A percentile compares a stretch with the other conserved stretches of the same genome.
phyloP scores from a whole-genome alignment of 345 rosid genomes.

The Populus tremula region DNA sequence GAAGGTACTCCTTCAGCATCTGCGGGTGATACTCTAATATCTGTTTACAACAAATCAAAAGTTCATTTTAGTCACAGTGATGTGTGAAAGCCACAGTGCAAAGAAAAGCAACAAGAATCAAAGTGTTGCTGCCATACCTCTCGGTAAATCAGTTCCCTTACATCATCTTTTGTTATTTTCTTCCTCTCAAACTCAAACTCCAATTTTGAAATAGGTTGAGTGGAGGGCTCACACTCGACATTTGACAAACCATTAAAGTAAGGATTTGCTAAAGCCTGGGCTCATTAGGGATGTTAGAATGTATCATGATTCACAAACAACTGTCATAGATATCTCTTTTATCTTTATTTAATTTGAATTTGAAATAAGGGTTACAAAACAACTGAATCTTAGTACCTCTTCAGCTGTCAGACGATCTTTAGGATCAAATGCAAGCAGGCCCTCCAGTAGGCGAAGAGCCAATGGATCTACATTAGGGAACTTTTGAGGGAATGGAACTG shows the following conservation, averaged over 20 bases:
- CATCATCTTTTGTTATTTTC: slow-evolving; percentile 88
- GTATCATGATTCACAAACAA: not conserved
- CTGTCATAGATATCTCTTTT: not conserved
- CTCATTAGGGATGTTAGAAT: slow-evolving; percentile 19
- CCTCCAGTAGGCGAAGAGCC: slow-evolving; percentile 74
- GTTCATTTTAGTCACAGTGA: slow-evolving; percentile 3
- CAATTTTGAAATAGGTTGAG: slow-evolving; percentile 87
- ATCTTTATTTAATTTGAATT: not conserved
- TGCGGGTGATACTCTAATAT: slow-evolving; percentile 96
- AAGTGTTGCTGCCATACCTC: slow-evolving; percentile 53
- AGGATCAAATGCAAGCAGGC: slow-evolving; percentile 92
- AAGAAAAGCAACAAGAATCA: slow-evolving; percentile 15
- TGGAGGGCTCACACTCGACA: slow-evolving; percentile 83
- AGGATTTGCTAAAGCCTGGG: slow-evolving; percentile 90
- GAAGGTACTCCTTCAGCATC: slow-evolving; percentile 90
- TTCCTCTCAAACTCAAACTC: slow-evolving; percentile 99
- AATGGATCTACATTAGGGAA: slow-evolving; percentile 79
- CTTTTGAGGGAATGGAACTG: slow-evolving; percentile 73
- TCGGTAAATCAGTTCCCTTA: slow-evolving; percentile 90
- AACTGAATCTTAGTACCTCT: slow-evolving; percentile 43
- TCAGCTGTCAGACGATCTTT: slow-evolving; percentile 95
- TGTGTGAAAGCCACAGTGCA: slow-evolving; percentile 1
- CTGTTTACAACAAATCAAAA: slow-evolving; percentile 40
- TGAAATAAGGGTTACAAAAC: not conserved
- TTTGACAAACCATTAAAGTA: slow-evolving; percentile 82